Base-by-base conservation (phyloP, 2,329 filamentous ascomycete genomes). In the Pseudogymnoascus destructans region DNA sequence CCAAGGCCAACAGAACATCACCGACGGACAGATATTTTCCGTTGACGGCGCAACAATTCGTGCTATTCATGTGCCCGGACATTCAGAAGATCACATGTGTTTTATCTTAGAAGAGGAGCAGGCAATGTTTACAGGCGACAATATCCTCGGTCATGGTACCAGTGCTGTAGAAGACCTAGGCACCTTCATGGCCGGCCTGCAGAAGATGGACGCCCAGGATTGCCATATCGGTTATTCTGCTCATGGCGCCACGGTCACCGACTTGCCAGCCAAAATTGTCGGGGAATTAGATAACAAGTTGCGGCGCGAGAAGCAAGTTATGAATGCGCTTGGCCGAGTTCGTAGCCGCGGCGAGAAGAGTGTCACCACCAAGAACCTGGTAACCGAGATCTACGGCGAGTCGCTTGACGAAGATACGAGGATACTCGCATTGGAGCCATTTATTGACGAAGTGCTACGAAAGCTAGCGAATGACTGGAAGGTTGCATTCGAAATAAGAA, bases 101-200 rank as follows among this genome's bases (percentile, higher is more conserved):
- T 86, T 95, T 65, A 70, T 89, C 2, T 71, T 93, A 7, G 78
- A 83, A 46, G 87, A 93, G 64, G 77, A 93, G 65, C 77, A 87
- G 63, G 84, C 87, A 49, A 81, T 95, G 72, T 91, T 95, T 70
- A 93, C 89, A 0, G 89, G 86, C 5, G 89, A 95, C 71, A 92
- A 90, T 67, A 82, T 95, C 3, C 77, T 95, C 1, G 89, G 89
- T 1, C 87, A 95, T 59, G 88, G 89, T 8, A 92, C 87, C 1
- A 82, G 85, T 4, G 87, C 91, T 0, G 92, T 93, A 62, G 87
- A 93, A 69, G 79, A 91, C 61, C 74, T 93, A 5, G 70, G 74
- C 1, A 71, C 73, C 0, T 95, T 91, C 67, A 74, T 93, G 63
- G 67, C 70, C 19, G 87, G 81, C 59, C 74, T 95, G 8, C 74